Evolutionary conservation across 1,284 basidiomycete genomes (phyloP), one percentile per base, ranked within the genome.

Genomic region (Cystobasidium pallidum): DNA sequence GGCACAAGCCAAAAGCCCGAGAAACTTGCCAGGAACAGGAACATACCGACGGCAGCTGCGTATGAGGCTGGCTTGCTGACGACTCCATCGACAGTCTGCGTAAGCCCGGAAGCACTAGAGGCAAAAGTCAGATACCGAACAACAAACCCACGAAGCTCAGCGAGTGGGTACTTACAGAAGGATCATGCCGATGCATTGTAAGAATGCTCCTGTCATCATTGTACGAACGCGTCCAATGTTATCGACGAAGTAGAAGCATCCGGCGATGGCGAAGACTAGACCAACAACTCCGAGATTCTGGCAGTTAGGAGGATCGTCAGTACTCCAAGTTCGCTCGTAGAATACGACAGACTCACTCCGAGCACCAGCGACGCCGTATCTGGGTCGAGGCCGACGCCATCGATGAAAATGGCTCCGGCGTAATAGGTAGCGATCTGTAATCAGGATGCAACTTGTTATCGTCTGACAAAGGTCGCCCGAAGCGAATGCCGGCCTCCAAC

Each of bases 341-440:
- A 58, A 19, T 72, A 73, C 7, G 73, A 41, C 58, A 13, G 21
- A 43, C 59, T 45, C 4, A 70, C 72, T 1, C 76, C 76, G 26
- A 76, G 73, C 2, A 70, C 72, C 15, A 77, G 72, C 0, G 57
- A 66, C 19, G 75, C 76, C 4, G 70, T 71, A 0, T 57, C 21
- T 0, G 74, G 72, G 2, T 26, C 61, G 21, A 77, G 43, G 0
- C 72, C 73, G 45, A 77, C 58, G 10, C 70, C 67, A 2, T 70
- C 36, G 64, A 75, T 75, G 65, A 77, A 74, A 54, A 78, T 77
- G 41, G 67, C 41, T 10, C 75, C 76, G 45, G 74, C 73, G 63
- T 78, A 76, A 52, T 76, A 77, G 1, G 72, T 75, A 19, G 70
- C 73, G 39, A 73, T 74, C 58, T 61, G 39, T 51, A 30, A 34